Evolutionary conservation across 106 monocot genomes (phyloP).

Genomic region (Dioscorea alata): DNA sequence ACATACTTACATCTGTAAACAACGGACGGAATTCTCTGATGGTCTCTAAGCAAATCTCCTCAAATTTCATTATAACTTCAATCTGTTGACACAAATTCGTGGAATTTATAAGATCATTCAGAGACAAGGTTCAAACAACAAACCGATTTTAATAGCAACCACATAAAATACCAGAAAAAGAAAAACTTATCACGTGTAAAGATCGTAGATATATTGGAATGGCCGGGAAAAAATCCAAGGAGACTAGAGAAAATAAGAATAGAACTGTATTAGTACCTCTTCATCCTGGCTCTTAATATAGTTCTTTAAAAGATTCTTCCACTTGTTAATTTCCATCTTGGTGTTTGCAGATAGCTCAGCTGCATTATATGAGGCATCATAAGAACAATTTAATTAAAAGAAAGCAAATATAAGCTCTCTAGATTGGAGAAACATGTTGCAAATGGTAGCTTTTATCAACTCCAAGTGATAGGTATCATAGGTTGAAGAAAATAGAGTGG

Average conservation of each 20-base stretch:
- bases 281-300: constrained; percentile 71
- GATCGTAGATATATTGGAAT: background rate
- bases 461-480: too few species aligned
- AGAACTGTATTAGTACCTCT: too few species aligned
- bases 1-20: constrained; percentile 48
- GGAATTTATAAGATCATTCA: background rate
- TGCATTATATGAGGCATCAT: background rate
- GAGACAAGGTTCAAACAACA: background rate
- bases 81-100: constrained; percentile 39
- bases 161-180: background rate
- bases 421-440: background rate
- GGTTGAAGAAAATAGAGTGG: too few species aligned
- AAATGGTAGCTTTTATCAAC: too few species aligned
- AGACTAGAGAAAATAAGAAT: background rate
- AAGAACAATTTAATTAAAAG: background rate
- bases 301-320: constrained; percentile 74
- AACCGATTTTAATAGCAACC: background rate
- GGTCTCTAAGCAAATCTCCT: constrained; percentile 79
- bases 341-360: constrained; percentile 49
- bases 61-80: constrained; percentile 80
- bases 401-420: background rate
- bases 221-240: background rate
- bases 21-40: constrained; percentile 53
- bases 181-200: background rate
- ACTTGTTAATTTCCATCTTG: constrained; percentile 44